Evolutionary conservation across 306 rosid genomes (phyloP).

Genomic region (Inga leiocalycina): DNA sequence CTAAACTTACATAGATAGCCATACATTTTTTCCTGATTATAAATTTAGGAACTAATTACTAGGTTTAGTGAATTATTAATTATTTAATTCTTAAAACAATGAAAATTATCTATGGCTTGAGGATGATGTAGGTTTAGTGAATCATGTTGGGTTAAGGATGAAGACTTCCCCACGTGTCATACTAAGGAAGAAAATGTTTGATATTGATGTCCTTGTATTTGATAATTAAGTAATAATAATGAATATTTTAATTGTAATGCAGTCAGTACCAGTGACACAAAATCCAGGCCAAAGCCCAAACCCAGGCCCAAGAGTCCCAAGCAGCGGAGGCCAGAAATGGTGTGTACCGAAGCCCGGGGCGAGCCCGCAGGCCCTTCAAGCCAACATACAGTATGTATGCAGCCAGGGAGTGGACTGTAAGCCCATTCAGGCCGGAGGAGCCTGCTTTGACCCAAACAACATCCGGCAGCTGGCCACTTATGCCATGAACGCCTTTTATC

Average conservation of each 20-base stretch:
- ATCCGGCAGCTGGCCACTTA: slow-evolving; percentile 57
- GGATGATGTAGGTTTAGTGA: not conserved
- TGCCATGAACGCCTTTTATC: slow-evolving; percentile 78
- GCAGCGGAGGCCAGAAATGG: slow-evolving; percentile 49
- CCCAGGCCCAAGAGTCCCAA: slow-evolving; percentile 18
- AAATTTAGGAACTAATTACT: too few species aligned
- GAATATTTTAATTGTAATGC: not conserved
- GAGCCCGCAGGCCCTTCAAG: slow-evolving; percentile 46
- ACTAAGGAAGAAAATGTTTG: not conserved
- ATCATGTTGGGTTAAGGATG: not conserved
- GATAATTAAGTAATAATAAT: not conserved
- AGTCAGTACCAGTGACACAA: slow-evolving; percentile 17
- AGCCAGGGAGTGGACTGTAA: slow-evolving; percentile 61
- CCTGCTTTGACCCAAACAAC: slow-evolving; percentile 54
- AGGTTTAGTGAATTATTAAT: too few species aligned
- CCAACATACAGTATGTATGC: slow-evolving; percentile 71
- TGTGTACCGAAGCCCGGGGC: slow-evolving; percentile 68
- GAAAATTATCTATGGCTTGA: not conserved
- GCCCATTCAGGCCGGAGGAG: slow-evolving; percentile 69
- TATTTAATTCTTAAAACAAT: too few species aligned
- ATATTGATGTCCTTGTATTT: too few species aligned
- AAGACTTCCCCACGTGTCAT: not conserved
- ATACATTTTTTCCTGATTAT: not conserved
- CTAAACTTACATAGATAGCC: not conserved
- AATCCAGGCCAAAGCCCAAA: not conserved